phyloP scores from a whole-genome alignment of 1,284 basidiomycete genomes.

The Xanthoconium separans region DNA sequence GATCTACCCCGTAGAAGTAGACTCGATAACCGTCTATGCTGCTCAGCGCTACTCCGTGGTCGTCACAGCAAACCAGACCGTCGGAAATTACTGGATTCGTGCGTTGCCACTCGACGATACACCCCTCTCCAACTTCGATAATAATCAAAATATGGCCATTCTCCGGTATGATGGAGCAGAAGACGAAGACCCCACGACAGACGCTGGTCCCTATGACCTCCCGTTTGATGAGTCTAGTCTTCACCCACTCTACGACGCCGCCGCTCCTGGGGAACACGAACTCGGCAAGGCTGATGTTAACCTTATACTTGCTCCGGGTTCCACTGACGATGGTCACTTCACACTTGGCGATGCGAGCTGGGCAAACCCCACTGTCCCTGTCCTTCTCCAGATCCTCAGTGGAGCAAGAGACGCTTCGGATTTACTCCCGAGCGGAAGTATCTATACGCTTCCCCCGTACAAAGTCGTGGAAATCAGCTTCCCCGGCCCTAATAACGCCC shows the following conservation, averaged over 20 bases:
- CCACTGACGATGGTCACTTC: not conserved
- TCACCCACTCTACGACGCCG: constrained; percentile 33
- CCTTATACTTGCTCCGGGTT: constrained; percentile 17
- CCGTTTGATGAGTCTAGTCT: constrained; percentile 34
- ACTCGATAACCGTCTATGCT: constrained; percentile 38
- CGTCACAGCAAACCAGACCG: constrained; percentile 30
- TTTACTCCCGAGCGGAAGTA: constrained; percentile 29
- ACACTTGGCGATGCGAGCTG: constrained; percentile 19
- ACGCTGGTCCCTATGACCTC: constrained; percentile 28
- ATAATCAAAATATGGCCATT: constrained; percentile 49
- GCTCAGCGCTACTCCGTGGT: constrained; percentile 42
- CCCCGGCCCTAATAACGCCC: constrained; percentile 17
- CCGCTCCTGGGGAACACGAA: constrained; percentile 27
- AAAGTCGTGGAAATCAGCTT: constrained; percentile 35
- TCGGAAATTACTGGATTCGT: constrained; percentile 48
- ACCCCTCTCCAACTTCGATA: constrained; percentile 25
- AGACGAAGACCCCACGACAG: constrained; percentile 40
- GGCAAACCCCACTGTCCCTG: constrained; percentile 28
- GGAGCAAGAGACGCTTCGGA: constrained; percentile 28
- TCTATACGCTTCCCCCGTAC: constrained; percentile 33
- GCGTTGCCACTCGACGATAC: constrained; percentile 9
- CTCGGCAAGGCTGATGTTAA: constrained; percentile 31
- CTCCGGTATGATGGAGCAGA: constrained; percentile 52
- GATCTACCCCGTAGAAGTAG: constrained; percentile 39
- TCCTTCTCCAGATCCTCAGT: constrained; percentile 38